Percentiles rank a stretch among this genome's conserved stretches.
Conservation (phyloP, 345 rosid genomes). For the Hirschfeldia incana region DNA sequence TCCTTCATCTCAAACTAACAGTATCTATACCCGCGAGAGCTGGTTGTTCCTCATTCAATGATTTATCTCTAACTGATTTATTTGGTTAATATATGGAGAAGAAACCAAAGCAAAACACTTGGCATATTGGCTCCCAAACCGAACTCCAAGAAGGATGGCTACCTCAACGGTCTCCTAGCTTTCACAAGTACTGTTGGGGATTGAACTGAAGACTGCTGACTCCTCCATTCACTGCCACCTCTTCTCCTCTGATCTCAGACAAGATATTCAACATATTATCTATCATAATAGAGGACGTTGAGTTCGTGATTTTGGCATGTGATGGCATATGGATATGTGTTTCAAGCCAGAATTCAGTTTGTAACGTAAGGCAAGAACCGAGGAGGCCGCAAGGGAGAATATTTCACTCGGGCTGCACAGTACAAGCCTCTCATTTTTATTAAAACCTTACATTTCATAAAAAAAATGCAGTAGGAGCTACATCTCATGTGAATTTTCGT, state of each 20-base stretch:
- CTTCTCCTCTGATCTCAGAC: slow-evolving; percentile 78
- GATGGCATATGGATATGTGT: slow-evolving; percentile 96
- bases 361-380: slow-evolving; percentile 64
- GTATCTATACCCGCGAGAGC: background rate
- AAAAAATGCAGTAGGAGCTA: too few relatives aligned
- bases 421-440: too few relatives aligned
- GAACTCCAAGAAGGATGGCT: slow-evolving; percentile 75
- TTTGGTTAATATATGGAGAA: slow-evolving; percentile 97
- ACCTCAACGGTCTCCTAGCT: slow-evolving; percentile 37
- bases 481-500: too few relatives aligned
- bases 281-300: slow-evolving; percentile 65
- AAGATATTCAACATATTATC: slow-evolving; percentile 66
- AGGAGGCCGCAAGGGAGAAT: slow-evolving; percentile 43
- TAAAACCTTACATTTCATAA: too few relatives aligned
- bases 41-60: slow-evolving; percentile 30
- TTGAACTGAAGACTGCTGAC: slow-evolving; percentile 56
- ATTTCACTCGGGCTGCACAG: too few relatives aligned
- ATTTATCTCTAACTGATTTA: slow-evolving; percentile 73
- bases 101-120: slow-evolving; percentile 74
- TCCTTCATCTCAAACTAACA: background rate
- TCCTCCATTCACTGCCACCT: slow-evolving; percentile 21
- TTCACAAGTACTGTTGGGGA: slow-evolving; percentile 84
- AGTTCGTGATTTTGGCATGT: slow-evolving; percentile 75
- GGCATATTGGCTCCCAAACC: slow-evolving; percentile 98
- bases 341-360: slow-evolving; percentile 76